Evolutionary conservation across 176 grass and related monocot species (phyloP).

Genomic region (Oropetium thomaeum): DNA sequence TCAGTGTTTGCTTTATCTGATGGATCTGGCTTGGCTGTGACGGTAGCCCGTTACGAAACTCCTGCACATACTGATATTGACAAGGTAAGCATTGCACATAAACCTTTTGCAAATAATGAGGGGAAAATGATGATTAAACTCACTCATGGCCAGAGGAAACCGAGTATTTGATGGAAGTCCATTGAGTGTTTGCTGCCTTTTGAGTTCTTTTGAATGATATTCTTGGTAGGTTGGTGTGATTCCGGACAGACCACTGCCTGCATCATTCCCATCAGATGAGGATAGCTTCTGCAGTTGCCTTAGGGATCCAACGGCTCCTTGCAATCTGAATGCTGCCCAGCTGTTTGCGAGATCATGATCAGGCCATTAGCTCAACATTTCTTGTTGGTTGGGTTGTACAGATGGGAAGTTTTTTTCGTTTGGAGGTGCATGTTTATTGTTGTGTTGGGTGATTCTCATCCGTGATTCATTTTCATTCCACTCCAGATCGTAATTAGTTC

Average conservation of each 20-base stretch:
- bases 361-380: neutral
- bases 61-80: conserved; percentile 79
- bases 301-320: conserved; percentile 48
- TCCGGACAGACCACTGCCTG: conserved; percentile 60
- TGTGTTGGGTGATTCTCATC: neutral
- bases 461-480: conserved; percentile 14
- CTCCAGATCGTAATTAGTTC: neutral
- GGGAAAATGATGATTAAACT: neutral
- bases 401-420: neutral
- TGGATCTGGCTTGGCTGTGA: conserved; percentile 84
- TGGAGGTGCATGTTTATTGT: neutral
- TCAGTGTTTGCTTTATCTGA: conserved; percentile 89
- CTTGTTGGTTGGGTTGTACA: neutral
- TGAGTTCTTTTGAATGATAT: neutral
- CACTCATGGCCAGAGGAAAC: neutral
- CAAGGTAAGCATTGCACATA: conserved; percentile 49
- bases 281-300: conserved; percentile 69
- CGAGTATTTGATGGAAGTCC: neutral
- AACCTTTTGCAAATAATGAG: neutral
- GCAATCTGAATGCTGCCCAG: conserved; percentile 51
- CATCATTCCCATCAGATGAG: conserved; percentile 61
- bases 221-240: conserved; percentile 63
- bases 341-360: conserved; percentile 58
- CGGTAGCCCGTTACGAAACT: conserved; percentile 87
- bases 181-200: neutral